Conservation (phyloP, 2,329 filamentous ascomycete genomes). For the Pezicula rhizophila region DNA sequence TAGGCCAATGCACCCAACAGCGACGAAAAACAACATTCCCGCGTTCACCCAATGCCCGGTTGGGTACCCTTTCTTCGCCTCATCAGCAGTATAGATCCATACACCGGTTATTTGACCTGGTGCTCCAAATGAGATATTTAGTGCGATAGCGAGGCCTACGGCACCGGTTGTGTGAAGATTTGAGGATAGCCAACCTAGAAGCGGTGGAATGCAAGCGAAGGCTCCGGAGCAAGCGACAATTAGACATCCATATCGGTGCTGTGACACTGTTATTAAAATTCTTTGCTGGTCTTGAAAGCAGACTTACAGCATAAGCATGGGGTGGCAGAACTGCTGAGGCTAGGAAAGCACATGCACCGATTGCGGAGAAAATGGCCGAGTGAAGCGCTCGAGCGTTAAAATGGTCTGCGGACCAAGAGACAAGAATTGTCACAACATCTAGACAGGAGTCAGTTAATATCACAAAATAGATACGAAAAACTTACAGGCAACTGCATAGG, state of each 20-base stretch:
- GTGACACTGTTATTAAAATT: not conserved
- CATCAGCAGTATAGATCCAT: conserved; percentile 65
- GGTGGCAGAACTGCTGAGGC: conserved; percentile 58
- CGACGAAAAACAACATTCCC: conserved; percentile 52
- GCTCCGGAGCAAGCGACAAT: conserved; percentile 61
- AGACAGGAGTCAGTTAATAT: not conserved
- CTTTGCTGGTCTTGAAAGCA: not conserved
- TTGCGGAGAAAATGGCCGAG: conserved; percentile 40
- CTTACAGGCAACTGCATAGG: conserved; percentile 53
- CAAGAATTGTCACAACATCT: conserved; percentile 38
- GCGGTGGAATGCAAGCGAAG: conserved; percentile 63
- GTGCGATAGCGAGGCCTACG: conserved; percentile 61
- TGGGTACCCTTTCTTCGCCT: conserved; percentile 56
- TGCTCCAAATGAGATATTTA: conserved; percentile 64
- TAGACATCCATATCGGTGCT: conserved; percentile 61
- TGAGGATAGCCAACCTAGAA: conserved; percentile 32
- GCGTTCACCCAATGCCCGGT: conserved; percentile 67
- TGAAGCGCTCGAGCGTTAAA: conserved; percentile 52
- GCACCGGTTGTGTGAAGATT: conserved; percentile 62
- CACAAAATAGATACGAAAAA: not conserved
- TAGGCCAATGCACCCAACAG: conserved; percentile 46
- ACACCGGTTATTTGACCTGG: conserved; percentile 67
- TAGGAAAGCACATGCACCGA: conserved; percentile 52
- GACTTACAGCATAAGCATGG: conserved; percentile 43
- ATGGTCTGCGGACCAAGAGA: conserved; percentile 56